These are phyloP conservation scores for Pseudomonodictys pantanalensis DNA, from an alignment of 495 filamentous ascomycete species.

Conservation along the genomic window DNA sequence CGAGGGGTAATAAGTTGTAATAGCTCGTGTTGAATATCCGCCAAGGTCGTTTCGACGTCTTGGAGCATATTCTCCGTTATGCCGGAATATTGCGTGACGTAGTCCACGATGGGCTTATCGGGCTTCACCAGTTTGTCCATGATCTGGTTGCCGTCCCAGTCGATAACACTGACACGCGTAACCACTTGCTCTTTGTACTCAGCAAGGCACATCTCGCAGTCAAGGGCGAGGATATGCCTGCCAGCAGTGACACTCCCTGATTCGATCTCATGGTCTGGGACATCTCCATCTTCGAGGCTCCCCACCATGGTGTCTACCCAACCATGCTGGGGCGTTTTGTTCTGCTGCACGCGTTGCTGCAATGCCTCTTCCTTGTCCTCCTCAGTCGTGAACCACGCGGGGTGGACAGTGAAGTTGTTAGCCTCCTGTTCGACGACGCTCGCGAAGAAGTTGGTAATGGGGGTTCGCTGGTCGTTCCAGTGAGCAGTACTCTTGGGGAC, in stretches of 20 bases:
- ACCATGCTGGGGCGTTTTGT: slow-evolving; percentile 57
- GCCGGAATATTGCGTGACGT: slow-evolving; percentile 84
- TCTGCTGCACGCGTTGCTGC: slow-evolving; percentile 47
- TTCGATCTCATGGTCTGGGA: slow-evolving; percentile 68
- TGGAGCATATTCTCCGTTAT: slow-evolving; percentile 82
- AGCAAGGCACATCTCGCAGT: slow-evolving; percentile 96
- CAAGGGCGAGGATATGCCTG: slow-evolving; percentile 74
- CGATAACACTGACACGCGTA: slow-evolving; percentile 79
- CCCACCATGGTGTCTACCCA: slow-evolving; percentile 81
- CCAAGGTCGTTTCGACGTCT: slow-evolving; percentile 75
- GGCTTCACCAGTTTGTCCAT: slow-evolving; percentile 93
- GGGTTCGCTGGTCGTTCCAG: slow-evolving; percentile 67
- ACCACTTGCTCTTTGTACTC: slow-evolving; percentile 71
- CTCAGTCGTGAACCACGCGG: slow-evolving; percentile 54
- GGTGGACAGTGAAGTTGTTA: slow-evolving; percentile 78
- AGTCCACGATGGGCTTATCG: slow-evolving; percentile 76
- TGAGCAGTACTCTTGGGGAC: slow-evolving; percentile 57
- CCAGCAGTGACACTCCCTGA: slow-evolving; percentile 80
- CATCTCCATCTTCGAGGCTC: slow-evolving; percentile 60
- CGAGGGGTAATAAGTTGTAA: slow-evolving; percentile 67
- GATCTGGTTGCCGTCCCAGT: slow-evolving; percentile 79
- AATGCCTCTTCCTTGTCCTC: slow-evolving; percentile 47
- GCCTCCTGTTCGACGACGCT: slow-evolving; percentile 71
- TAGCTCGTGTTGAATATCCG: slow-evolving; percentile 77
- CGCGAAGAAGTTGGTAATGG: slow-evolving; percentile 72